Conservation (phyloP, 2,329 filamentous ascomycete genomes). For the Penicillium sp. region DNA sequence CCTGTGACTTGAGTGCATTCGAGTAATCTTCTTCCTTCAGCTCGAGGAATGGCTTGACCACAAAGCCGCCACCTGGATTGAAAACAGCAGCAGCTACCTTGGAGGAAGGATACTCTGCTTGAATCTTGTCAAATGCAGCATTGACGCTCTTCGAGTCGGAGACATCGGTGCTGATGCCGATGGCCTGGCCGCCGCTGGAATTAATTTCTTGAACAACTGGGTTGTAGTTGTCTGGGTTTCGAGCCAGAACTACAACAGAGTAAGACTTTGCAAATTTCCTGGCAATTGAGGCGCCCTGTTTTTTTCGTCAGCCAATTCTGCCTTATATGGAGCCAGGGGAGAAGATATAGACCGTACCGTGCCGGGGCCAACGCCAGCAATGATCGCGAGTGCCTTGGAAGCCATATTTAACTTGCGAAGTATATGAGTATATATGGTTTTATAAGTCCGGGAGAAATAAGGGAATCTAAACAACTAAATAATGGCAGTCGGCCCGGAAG, state of each 20-base stretch:
- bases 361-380: conserved; percentile 50
- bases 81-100: conserved; percentile 57
- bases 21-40: conserved; percentile 59
- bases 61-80: conserved; percentile 59
- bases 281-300: conserved; percentile 57
- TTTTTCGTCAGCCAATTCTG: conserved; percentile 46
- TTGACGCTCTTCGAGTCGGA: conserved; percentile 54
- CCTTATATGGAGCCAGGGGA: neutral
- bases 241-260: conserved; percentile 59
- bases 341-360: conserved; percentile 33
- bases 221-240: conserved; percentile 58
- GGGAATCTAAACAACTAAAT: conserved; percentile 12
- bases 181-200: conserved; percentile 55
- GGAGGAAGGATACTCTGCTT: conserved; percentile 52
- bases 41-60: conserved; percentile 62
- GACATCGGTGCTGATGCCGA: conserved; percentile 62
- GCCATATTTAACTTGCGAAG: conserved; percentile 26
- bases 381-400: conserved; percentile 45
- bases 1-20: conserved; percentile 51
- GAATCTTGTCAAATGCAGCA: conserved; percentile 55
- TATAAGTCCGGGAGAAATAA: neutral
- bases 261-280: conserved; percentile 60
- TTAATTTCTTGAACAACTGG: conserved; percentile 61
- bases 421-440: neutral
- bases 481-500: conserved; percentile 5